Evolutionary conservation across 78 protist genomes (phyloP), one percentile per base, ranked within the genome.

Genomic region (Dictyostelium intermedium): DNA sequence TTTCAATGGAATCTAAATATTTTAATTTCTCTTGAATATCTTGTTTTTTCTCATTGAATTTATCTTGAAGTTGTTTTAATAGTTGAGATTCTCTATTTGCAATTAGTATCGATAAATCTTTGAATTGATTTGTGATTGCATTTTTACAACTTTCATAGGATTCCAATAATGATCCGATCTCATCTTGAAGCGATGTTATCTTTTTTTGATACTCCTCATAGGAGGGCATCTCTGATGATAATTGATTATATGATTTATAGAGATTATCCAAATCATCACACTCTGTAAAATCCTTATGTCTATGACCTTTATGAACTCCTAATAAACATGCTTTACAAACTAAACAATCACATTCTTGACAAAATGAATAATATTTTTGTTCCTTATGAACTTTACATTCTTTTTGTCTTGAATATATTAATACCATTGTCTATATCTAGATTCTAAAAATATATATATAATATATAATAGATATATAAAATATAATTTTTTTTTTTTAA

Each of bases 331-430:
- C 47, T 41, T 34, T 77, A 77, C 82, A 77, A 8, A 77, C 82
- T 77, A 77, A 23, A 77, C 82, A 41, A 3, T 77, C 82, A 41
- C 82, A 77, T n/a, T 77, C 82, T 23, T 18, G 43, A 41, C 82
- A 77, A 77, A 32, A 77, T 35, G 82, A 77, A 77, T n/a, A 77
- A 77, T 77, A 77, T 43, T 77, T 77, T n/a, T 77, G 82, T n/a
- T 77, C 82, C n/a, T 41, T n/a, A 41, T 77, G 82, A 34, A 41
- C 8, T 41, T 43, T 35, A 77, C 82, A 77, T 77, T 43, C n/a
- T 77, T 77, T 77, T 43, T 77, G 82, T 77, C 82, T 77, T 23
- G 30, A 11, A 41, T 77, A 77, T 39, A 77, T 77, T 43, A 77
- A 25, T 35, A 77, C 60, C 82, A 77, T 77, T 43, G 7, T 74